Evolutionary conservation across 169 alveolate species (phyloP), one percentile per base, ranked within the genome.

Genomic region (Eimeria maxima): DNA sequence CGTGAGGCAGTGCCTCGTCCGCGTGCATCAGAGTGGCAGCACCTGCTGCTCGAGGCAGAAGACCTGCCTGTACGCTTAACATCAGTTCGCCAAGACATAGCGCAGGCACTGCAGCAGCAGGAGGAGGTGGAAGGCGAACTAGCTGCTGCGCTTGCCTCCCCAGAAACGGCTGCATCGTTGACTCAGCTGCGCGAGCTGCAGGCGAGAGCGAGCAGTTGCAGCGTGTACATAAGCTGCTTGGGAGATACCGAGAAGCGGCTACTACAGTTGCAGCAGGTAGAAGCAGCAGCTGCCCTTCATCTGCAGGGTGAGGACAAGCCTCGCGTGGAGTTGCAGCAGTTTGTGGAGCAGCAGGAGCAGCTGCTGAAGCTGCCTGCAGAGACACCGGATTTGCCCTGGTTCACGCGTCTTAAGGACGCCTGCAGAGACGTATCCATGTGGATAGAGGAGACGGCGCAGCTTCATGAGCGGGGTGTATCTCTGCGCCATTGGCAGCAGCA

Each of bases 401-500:
- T 74, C 88, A 81, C 94, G n/a, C 87, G 94, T 65, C 92, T 93
- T 67, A 93, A 93, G 63, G 96, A 93, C 14, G 93, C 94, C 0
- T 88, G 90, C 78, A 53, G 24, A 27, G 91, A 67, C 47, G 96
- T 88, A 50, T 81, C 90, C 13, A 69, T 71, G n/a, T 93, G 96
- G 96, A 71, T 88, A 33, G 84, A 45, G 33, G 90, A 93, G 47
- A 93, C 96, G 24, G 96, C 42, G 1, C 53, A 27, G 73, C 74
- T 93, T 89, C 86, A 60, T 14, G 94, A 45, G 38, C 65, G 65
- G 6, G 96, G 96, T 45, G 96, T 47, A 20, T 73, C 96, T 42
- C 60, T 93, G 67, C 96, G 90, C 27, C 96, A 93, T 71, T 93
- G 96, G 96, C 93, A 74, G 44, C 96, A 93, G 87, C 96, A 93